Evolutionary conservation across 2,329 filamentous ascomycete species (phyloP).

Genomic region (Cordyceps militaris): DNA sequence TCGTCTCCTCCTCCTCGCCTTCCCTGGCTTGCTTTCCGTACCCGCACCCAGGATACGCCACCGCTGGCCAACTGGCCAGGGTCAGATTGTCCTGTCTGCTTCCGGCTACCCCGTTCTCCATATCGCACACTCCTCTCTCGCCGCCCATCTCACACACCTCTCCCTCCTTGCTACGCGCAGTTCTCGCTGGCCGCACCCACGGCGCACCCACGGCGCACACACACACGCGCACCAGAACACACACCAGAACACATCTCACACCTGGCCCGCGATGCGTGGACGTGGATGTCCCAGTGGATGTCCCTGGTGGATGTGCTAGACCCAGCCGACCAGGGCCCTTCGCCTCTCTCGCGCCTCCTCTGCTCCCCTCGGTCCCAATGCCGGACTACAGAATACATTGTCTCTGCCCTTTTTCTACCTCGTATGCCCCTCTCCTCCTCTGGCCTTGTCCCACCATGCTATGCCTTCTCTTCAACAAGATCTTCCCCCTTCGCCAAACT

Average conservation of each 20-base stretch:
- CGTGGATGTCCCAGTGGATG: constrained; percentile 6
- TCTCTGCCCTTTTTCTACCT: constrained; percentile 16
- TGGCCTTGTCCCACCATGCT: constrained; percentile 9
- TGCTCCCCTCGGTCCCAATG: constrained; percentile 13
- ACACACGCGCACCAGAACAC: neutral
- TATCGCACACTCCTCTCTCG: neutral
- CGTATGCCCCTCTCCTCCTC: constrained; percentile 13
- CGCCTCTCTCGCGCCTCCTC: constrained; percentile 11
- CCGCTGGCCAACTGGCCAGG: neutral
- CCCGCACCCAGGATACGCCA: constrained; percentile 6
- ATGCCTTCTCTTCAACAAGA: constrained; percentile 19
- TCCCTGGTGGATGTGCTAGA: constrained; percentile 5
- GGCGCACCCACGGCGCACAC: neutral
- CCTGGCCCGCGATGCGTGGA: constrained; percentile 11
- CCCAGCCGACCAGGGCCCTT: constrained; percentile 12
- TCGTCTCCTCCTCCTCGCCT: neutral
- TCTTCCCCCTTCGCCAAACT: constrained; percentile 26
- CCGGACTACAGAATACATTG: constrained; percentile 16
- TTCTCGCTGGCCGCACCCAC: neutral
- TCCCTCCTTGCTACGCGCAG: neutral
- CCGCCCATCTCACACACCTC: constrained; percentile 1
- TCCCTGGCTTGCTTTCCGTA: neutral
- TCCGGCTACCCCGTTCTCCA: constrained; percentile 9
- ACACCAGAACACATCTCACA: constrained; percentile 3
- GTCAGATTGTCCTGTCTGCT: constrained; percentile 8